phyloP scores from a whole-genome alignment of 805 yeast genomes.

The Jamesozyma jinghongensis region DNA sequence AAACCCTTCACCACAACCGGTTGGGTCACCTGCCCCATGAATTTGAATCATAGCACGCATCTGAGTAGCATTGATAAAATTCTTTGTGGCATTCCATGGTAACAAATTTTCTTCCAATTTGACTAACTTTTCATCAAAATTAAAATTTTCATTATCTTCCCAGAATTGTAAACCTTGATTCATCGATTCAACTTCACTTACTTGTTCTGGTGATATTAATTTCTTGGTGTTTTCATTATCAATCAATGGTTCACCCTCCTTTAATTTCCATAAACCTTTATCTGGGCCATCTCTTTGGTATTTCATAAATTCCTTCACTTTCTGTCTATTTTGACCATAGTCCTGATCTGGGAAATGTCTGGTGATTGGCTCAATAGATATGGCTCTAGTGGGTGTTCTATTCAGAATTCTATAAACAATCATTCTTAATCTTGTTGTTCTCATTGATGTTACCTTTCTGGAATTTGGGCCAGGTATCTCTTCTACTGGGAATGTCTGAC shows the following conservation, averaged over 20 bases:
- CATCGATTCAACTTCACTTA: slow-evolving; percentile 81
- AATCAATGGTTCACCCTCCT: slow-evolving; percentile 56
- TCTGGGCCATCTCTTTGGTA: slow-evolving; percentile 90
- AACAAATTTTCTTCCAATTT: slow-evolving; percentile 77
- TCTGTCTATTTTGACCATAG: slow-evolving; percentile 93
- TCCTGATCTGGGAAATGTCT: slow-evolving; percentile 93
- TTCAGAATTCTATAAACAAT: slow-evolving; percentile 82
- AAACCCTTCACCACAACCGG: slow-evolving; percentile 83
- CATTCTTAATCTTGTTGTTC: slow-evolving; percentile 87
- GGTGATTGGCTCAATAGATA: slow-evolving; percentile 79
- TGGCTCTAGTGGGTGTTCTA: slow-evolving; percentile 59
- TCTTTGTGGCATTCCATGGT: slow-evolving; percentile 90
- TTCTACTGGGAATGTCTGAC: slow-evolving; percentile 86
- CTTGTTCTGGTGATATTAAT: slow-evolving; percentile 90
- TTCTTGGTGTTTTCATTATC: slow-evolving; percentile 64
- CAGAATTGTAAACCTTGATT: slow-evolving; percentile 83
- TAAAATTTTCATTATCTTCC: slow-evolving; percentile 65
- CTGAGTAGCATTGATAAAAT: slow-evolving; percentile 87
- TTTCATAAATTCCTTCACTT: slow-evolving; percentile 95
- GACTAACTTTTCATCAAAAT: slow-evolving; percentile 39
- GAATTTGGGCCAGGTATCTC: slow-evolving; percentile 98
- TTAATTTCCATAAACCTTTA: slow-evolving; percentile 91
- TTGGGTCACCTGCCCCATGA: slow-evolving; percentile 91
- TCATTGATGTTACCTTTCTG: slow-evolving; percentile 86
- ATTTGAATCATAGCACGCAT: slow-evolving; percentile 95